Evolutionary conservation across 2,329 filamentous ascomycete species (phyloP).

Genomic region (Venturia aucupariae): DNA sequence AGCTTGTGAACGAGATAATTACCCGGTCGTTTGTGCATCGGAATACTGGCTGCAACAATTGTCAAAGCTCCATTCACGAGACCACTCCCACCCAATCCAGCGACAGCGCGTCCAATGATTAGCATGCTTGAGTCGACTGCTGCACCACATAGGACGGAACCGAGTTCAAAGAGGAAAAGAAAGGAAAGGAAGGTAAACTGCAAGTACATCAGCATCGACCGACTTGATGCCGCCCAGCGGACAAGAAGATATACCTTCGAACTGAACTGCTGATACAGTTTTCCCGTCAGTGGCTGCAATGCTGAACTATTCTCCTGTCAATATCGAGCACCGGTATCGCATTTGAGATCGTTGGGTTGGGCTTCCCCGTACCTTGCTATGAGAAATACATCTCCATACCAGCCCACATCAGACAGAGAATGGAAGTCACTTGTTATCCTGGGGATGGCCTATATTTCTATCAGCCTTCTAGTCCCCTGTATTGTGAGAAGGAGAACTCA

Average conservation of each 20-base stretch:
- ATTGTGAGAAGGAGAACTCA: conserved; percentile 12
- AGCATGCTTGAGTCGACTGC: conserved; percentile 42
- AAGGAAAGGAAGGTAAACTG: conserved; percentile 13
- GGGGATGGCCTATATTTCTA: conserved; percentile 29
- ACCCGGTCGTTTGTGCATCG: conserved; percentile 29
- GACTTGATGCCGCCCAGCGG: too few species aligned
- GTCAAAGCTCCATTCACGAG: conserved; percentile 43
- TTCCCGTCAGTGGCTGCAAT: conserved; percentile 39
- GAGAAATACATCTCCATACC: conserved; percentile 38
- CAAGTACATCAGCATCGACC: not conserved
- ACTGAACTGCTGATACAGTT: conserved; percentile 52
- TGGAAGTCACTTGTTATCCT: conserved; percentile 34
- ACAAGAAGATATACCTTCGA: conserved; percentile 39
- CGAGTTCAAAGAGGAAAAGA: conserved; percentile 26
- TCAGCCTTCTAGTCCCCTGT: not conserved
- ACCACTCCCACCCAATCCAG: conserved; percentile 44
- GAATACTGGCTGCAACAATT: conserved; percentile 37
- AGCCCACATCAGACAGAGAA: conserved; percentile 31
- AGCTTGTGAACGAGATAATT: conserved; percentile 24
- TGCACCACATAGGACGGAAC: conserved; percentile 44
- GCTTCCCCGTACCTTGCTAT: conserved; percentile 24
- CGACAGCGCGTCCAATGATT: conserved; percentile 46
- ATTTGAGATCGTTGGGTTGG: too few species aligned
- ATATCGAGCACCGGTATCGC: too few species aligned
- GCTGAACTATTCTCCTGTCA: conserved; percentile 21